Base-by-base conservation (phyloP, 2,329 filamentous ascomycete species). In the Trichoderma sp. region DNA sequence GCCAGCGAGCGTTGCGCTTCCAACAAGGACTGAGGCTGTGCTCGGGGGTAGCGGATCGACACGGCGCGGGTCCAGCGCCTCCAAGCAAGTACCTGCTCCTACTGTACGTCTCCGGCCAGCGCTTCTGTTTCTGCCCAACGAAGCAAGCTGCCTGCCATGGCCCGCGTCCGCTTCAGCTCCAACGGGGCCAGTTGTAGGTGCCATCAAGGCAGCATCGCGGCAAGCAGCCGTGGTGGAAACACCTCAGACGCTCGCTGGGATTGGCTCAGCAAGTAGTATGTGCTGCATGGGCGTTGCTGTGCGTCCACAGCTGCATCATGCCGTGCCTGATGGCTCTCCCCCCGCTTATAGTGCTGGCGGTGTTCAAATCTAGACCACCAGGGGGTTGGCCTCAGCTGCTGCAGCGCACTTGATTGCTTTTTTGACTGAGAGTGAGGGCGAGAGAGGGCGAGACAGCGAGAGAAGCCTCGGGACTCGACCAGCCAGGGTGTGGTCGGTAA, bases 41-140 rank as follows among this genome's bases (percentile, higher is more conserved):
- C 66, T 61, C 66, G 66, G 66, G 52, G 63, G 49, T 13, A 58
- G 24, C 52, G 61, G 61, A 67, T 67, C 65, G 65, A 67, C 65
- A 59, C 56, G 56, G 52, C 63, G 52, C 52, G 63, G 63, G 63
- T 66, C 63, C 32, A 52, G 26, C 39, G 18, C 39, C 39, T 43
- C n/a, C 39, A 43, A 18, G 6, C 7, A 18, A 6, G 37, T 39
- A 6, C 14, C 10, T 11, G n/a, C n/a, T n/a, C n/a, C n/a, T n/a
- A n/a, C n/a, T n/a, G 32, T 34, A 13, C 11, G 32, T 34, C 32
- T 34, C 32, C 32, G 13, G 32, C 11, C 32, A 34, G 32, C 32
- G 32, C 13, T 34, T 34, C 32, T 34, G 32, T 13, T 54, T 7
- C 51, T 37, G 26, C n/a, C 49, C 21, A n/a, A 18, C n/a, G 8